Percentiles rank a stretch among this genome's conserved stretches.
Evolutionary conservation across 2,329 filamentous ascomycete species (phyloP).

Genomic region (Xylariaceae sp.): DNA sequence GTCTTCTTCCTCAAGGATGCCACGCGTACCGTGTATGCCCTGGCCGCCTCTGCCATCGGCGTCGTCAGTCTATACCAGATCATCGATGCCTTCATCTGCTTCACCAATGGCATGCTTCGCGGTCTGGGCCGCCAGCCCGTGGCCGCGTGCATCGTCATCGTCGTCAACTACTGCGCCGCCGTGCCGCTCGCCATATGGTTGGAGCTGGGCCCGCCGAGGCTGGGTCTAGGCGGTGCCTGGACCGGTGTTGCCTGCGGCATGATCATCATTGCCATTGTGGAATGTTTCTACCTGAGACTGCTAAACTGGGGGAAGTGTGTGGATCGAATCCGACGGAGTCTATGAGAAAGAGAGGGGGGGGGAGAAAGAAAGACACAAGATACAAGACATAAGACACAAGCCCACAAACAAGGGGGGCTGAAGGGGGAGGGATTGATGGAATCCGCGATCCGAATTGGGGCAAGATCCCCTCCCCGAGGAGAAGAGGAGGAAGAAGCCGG

Average conservation of each 20-base stretch:
- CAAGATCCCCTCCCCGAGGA: no score
- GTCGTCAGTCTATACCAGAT: slow-evolving; percentile 32
- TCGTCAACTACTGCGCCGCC: slow-evolving; percentile 34
- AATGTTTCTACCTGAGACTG: slow-evolving; percentile 32
- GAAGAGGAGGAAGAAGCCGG: no score
- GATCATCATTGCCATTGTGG: slow-evolving; percentile 29
- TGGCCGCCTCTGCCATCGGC: neutral
- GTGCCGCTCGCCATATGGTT: slow-evolving; percentile 37
- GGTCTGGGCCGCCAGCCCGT: slow-evolving; percentile 36
- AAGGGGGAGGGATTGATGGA: no score
- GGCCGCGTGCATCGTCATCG: slow-evolving; percentile 34
- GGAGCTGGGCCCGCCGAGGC: slow-evolving; percentile 30
- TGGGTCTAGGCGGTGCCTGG: slow-evolving; percentile 34
- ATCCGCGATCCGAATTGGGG: no score
- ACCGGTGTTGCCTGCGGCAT: slow-evolving; percentile 33
- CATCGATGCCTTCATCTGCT: slow-evolving; percentile 33
- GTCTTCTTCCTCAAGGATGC: slow-evolving; percentile 32
- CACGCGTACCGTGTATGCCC: neutral
- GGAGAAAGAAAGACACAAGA: no score
- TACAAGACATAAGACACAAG: no score
- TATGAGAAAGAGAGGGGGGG: no score
- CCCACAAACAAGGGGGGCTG: no score
- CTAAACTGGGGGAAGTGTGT: slow-evolving; percentile 33
- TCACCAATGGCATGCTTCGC: slow-evolving; percentile 36
- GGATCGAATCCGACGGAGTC: slow-evolving; percentile 17